phyloP scores from a whole-genome alignment of 148 eudicot genomes.

The Nepenthes gracilis region DNA sequence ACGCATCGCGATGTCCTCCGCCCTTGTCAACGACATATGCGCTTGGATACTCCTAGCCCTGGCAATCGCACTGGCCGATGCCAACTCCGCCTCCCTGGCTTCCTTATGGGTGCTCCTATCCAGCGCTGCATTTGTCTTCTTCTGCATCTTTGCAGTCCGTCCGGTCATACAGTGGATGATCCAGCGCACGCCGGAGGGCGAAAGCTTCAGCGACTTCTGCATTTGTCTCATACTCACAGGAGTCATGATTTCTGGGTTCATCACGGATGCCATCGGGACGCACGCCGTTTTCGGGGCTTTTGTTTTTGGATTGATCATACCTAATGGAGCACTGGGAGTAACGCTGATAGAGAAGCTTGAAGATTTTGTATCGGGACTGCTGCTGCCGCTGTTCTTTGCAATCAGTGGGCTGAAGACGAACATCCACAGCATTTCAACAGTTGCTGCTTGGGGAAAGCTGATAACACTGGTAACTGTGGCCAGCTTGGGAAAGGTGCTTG shows the following conservation, averaged over 20 bases:
- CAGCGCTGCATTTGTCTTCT: conserved; percentile 22
- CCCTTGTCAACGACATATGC: conserved; percentile 51
- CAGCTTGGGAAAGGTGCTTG: conserved; percentile 40
- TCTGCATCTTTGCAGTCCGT: conserved; percentile 35
- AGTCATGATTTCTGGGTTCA: conserved; percentile 58
- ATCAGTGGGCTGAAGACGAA: conserved; percentile 57
- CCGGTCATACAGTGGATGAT: conserved; percentile 47
- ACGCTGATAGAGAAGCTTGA: conserved; percentile 63
- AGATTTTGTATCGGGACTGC: conserved; percentile 62
- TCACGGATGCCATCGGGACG: conserved; percentile 69
- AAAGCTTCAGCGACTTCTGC: conserved; percentile 44
- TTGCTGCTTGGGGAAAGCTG: conserved; percentile 20
- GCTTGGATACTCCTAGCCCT: conserved; percentile 66
- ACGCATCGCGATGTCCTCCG: conserved; percentile 57
- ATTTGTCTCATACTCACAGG: conserved; percentile 50
- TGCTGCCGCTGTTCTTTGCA: conserved; percentile 60
- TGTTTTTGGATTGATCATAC: conserved; percentile 55
- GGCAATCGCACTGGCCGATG: conserved; percentile 56
- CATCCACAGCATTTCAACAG: conserved; percentile 10
- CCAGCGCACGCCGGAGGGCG: conserved; percentile 52
- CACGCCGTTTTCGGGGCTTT: conserved; percentile 80
- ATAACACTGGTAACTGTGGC: conserved; percentile 21
- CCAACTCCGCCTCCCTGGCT: conserved; percentile 18
- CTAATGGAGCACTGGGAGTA: conserved; percentile 51
- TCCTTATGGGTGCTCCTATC: conserved; percentile 49